These are phyloP conservation scores for Torulaspora quercuum DNA, from an alignment of 805 yeast species.

Conservation along the genomic window DNA sequence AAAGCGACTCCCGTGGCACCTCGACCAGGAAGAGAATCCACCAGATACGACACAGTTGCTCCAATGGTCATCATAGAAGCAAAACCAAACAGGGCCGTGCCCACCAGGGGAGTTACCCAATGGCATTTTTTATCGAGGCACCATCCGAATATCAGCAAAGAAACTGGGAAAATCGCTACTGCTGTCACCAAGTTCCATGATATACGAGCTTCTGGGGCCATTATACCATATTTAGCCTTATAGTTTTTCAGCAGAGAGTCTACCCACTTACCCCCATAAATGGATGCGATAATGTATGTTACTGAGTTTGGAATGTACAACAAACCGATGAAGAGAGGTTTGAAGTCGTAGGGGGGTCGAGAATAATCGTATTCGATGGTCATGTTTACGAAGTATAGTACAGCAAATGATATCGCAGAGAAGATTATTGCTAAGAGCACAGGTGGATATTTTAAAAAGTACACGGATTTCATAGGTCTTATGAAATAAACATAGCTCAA, in stretches of 20 bases:
- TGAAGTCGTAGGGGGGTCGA: constrained; percentile 64
- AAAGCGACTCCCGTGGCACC: constrained; percentile 89
- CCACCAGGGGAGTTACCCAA: constrained; percentile 79
- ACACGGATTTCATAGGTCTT: constrained; percentile 60
- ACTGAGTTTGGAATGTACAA: constrained; percentile 81
- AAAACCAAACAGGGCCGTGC: constrained; percentile 77
- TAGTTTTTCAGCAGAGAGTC: constrained; percentile 57
- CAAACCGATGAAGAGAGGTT: constrained; percentile 62
- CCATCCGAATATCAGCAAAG: constrained; percentile 81
- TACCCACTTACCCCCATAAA: constrained; percentile 79
- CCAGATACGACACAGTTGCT: constrained; percentile 72
- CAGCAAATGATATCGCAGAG: constrained; percentile 69
- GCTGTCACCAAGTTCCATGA: constrained; percentile 72
- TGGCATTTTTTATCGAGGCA: constrained; percentile 58
- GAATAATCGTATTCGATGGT: constrained; percentile 63
- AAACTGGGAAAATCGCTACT: constrained; percentile 55
- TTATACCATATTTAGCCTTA: constrained; percentile 56
- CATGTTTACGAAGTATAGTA: constrained; percentile 70
- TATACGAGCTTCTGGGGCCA: constrained; percentile 74
- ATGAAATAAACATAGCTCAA: constrained; percentile 47
- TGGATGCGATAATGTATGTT: constrained; percentile 68
- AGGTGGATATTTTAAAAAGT: constrained; percentile 67
- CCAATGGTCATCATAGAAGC: constrained; percentile 84
- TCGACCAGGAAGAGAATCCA: constrained; percentile 79
- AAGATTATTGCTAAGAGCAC: constrained; percentile 61